Conservation (phyloP, 1,139 yeast genomes). For the Blastobotrys arbuscula region DNA sequence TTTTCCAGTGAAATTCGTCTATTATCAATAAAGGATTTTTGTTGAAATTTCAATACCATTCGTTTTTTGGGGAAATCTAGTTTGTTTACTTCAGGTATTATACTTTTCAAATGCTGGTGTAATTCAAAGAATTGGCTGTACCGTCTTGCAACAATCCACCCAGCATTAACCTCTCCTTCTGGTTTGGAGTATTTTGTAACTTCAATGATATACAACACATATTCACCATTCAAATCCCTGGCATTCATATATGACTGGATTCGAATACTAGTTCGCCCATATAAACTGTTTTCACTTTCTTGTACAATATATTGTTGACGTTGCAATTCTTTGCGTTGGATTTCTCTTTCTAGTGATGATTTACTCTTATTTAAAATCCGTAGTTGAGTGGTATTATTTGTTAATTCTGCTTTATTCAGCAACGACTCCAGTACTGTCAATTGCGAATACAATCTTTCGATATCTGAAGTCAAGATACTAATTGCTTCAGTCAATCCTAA, state of each 20-base stretch:
- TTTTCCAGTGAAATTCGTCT: slow-evolving; percentile 56
- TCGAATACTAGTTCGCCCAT: slow-evolving; percentile 57
- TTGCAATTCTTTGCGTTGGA: slow-evolving; percentile 64
- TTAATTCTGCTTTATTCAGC: slow-evolving; percentile 72
- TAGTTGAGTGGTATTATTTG: slow-evolving; percentile 65
- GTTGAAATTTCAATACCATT: slow-evolving; percentile 59
- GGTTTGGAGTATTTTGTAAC: slow-evolving; percentile 52
- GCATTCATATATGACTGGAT: slow-evolving; percentile 61
- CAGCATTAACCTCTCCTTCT: slow-evolving; percentile 50
- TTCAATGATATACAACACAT: slow-evolving; percentile 67
- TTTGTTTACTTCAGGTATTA: slow-evolving; percentile 47
- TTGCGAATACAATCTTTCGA: slow-evolving; percentile 60
- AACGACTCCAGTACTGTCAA: slow-evolving; percentile 59
- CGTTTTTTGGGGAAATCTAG: slow-evolving; percentile 61
- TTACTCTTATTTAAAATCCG: slow-evolving; percentile 64
- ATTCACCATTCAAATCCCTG: slow-evolving; percentile 51
- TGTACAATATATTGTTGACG: slow-evolving; percentile 79
- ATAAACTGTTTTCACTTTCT: slow-evolving; percentile 74
- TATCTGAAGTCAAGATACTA: slow-evolving; percentile 47
- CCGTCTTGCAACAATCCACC: slow-evolving; percentile 87
- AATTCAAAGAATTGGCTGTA: slow-evolving; percentile 77
- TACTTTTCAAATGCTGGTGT: slow-evolving; percentile 55
- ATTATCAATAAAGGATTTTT: slow-evolving; percentile 55
- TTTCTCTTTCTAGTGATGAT: slow-evolving; percentile 59
- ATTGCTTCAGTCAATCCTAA: slow-evolving; percentile 65